Evolutionary conservation across 2,329 filamentous ascomycete genomes (phyloP).

Genomic region (Septoria petroselini): DNA sequence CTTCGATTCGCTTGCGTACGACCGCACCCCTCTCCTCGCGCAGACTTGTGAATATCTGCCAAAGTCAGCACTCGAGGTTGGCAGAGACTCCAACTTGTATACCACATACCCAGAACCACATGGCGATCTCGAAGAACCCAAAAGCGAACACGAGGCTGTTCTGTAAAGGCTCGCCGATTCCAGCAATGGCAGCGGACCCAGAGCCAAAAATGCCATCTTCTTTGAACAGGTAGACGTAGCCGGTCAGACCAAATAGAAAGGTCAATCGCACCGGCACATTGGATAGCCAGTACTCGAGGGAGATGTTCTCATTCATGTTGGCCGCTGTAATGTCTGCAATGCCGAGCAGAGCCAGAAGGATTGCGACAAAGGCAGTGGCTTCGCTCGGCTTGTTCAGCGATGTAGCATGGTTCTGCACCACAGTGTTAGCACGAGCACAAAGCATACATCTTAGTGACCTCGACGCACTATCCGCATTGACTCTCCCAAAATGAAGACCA

Average conservation of each 20-base stretch:
- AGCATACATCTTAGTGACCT: too few relatives aligned
- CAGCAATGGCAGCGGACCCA: slow-evolving; percentile 25
- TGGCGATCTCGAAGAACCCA: slow-evolving; percentile 75
- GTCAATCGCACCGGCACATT: slow-evolving; percentile 63
- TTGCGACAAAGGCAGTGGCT: slow-evolving; percentile 63
- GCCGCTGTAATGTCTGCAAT: slow-evolving; percentile 48
- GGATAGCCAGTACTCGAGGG: slow-evolving; percentile 48
- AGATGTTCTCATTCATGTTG: slow-evolving; percentile 44
- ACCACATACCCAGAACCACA: slow-evolving; percentile 75
- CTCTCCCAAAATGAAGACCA: slow-evolving; percentile 79
- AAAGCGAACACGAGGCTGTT: slow-evolving; percentile 83
- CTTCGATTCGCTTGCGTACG: slow-evolving; percentile 36
- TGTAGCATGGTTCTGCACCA: slow-evolving; percentile 59
- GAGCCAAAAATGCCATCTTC: slow-evolving; percentile 48
- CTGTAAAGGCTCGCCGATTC: slow-evolving; percentile 63
- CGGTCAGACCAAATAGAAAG: slow-evolving; percentile 59
- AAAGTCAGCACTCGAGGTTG: not conserved
- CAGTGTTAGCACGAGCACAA: not conserved
- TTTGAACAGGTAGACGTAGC: slow-evolving; percentile 64
- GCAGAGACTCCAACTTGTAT: not conserved
- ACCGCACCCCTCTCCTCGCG: slow-evolving; percentile 58
- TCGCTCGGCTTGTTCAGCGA: slow-evolving; percentile 67
- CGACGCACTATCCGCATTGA: slow-evolving; percentile 71
- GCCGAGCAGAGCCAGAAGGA: slow-evolving; percentile 64
- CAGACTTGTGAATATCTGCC: slow-evolving; percentile 60